Evolutionary conservation across 2,329 filamentous ascomycete species (phyloP).

Genomic region (Penicillium sclerotiorum): DNA sequence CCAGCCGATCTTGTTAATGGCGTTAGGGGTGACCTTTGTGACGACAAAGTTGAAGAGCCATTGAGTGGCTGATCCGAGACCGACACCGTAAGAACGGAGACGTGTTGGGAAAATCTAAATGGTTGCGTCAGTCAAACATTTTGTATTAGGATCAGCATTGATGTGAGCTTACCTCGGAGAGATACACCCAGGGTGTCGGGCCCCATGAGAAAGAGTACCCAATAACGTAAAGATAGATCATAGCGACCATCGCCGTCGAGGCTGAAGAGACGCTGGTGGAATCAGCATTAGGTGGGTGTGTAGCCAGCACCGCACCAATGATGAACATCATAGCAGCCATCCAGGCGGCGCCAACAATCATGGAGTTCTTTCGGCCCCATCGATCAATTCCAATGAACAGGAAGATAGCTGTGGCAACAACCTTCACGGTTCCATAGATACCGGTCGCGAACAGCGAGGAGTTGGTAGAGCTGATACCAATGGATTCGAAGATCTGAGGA

Average conservation of each 20-base stretch:
- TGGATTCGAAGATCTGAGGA: slow-evolving; percentile 41
- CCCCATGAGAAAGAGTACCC: slow-evolving; percentile 33
- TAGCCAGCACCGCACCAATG: slow-evolving; percentile 38
- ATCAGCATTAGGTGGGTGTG: slow-evolving; percentile 34
- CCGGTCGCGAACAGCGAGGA: slow-evolving; percentile 42
- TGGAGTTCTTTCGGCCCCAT: slow-evolving; percentile 38
- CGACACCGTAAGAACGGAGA: slow-evolving; percentile 44
- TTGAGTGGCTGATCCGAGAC: slow-evolving; percentile 41
- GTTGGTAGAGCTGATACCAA: slow-evolving; percentile 37
- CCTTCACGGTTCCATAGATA: slow-evolving; percentile 43
- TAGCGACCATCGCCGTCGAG: slow-evolving; percentile 45
- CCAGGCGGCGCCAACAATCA: slow-evolving; percentile 39
- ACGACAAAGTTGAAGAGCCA: slow-evolving; percentile 49
- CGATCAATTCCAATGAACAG: slow-evolving; percentile 41
- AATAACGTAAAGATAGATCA: slow-evolving; percentile 54
- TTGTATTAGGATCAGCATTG: background rate
- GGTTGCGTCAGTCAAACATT: background rate
- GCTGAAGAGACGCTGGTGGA: slow-evolving; percentile 32
- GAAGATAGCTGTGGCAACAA: slow-evolving; percentile 41
- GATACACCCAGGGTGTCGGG: slow-evolving; percentile 37
- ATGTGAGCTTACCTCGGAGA: slow-evolving; percentile 37
- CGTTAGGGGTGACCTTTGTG: slow-evolving; percentile 44
- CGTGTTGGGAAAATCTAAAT: slow-evolving; percentile 42
- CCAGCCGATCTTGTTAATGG: slow-evolving; percentile 44
- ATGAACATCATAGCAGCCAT: slow-evolving; percentile 44